Evolutionary conservation across 495 filamentous ascomycete species (phyloP), one percentile per base, ranked within the genome.

Genomic region (Penicillium coprophilum): DNA sequence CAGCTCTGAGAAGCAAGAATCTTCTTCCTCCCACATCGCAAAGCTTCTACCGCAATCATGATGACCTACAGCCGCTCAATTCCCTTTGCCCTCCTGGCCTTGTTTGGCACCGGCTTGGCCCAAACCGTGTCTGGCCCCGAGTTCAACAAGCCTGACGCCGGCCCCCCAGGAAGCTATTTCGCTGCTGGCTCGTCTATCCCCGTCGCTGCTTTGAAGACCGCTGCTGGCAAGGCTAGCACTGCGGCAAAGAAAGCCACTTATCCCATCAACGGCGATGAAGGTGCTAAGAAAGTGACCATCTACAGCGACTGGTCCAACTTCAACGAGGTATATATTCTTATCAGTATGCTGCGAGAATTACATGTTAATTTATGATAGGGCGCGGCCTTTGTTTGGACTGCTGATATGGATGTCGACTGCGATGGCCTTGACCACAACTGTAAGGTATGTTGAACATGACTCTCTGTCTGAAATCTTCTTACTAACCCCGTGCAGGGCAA

Each of bases 361-460:
- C 1, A 9, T 17, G 11, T 36, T 51, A 48, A 30, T 30, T 9
- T 19, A 10, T 3, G 9, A 21, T 34, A 75, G 72, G 72, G 69
- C 7, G 64, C 72, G 3, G 71, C 72, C 10, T 65, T 68, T 44
- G 65, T 68, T 31, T 75, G 62, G 61, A 48, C 71, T 0, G 71
- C 72, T 0, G 71, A 75, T 39, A 75, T 75, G 72, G 71, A 75
- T 53, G 69, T 73, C 0, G 72, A 75, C 53, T 75, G 72, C 30
- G 72, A 75, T 49, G 72, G 72, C 4, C 54, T 72, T 5, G 63
- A 73, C 45, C 66, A 66, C 31, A 50, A 59, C 23, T 75, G 72
- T 59, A 59, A 60, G 57, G 71, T 70, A 55, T 1, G 46, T 1
- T 5, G 9, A 20, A 0, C 4, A 12, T 38, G 8, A 12, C 12